A percentile compares a stretch with the other conserved stretches of the same genome.
Conservation (phyloP, 768 basidiomycete genomes). For the Pulveroboletus sp. region DNA sequence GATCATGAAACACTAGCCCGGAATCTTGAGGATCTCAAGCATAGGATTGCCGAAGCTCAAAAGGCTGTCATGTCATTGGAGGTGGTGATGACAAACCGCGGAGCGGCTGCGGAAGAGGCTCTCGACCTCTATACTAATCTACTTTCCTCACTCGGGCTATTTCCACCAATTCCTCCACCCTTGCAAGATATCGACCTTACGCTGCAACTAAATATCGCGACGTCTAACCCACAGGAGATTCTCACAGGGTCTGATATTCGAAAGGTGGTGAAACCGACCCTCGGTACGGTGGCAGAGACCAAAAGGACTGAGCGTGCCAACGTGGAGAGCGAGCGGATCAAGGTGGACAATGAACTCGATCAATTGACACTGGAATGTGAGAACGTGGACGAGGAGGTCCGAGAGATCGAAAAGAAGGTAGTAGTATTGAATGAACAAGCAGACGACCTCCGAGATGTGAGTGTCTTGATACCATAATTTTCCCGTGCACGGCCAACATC, state of each 20-base stretch:
- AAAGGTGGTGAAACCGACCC: constrained; percentile 69
- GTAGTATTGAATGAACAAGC: constrained; percentile 66
- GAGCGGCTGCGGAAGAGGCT: constrained; percentile 76
- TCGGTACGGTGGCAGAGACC: constrained; percentile 65
- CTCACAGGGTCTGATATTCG: constrained; percentile 66
- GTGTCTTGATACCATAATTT: constrained; percentile 17
- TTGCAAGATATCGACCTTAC: constrained; percentile 71
- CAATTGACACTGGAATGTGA: constrained; percentile 72
- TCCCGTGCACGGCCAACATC: not conserved
- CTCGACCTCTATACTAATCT: constrained; percentile 74
- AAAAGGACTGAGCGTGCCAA: constrained; percentile 64
- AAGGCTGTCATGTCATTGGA: constrained; percentile 74
- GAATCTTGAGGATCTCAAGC: constrained; percentile 70
- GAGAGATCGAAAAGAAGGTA: constrained; percentile 70
- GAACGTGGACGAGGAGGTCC: constrained; percentile 73
- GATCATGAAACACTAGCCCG: constrained; percentile 77
- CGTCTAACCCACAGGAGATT: constrained; percentile 64
- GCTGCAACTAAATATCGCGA: constrained; percentile 76
- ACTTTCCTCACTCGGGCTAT: constrained; percentile 69
- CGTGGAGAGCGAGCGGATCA: constrained; percentile 73
- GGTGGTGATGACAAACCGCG: constrained; percentile 75
- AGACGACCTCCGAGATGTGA: constrained; percentile 75
- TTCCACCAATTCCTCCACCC: constrained; percentile 68
- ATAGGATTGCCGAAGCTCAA: constrained; percentile 70
- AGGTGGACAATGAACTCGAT: constrained; percentile 80